These are phyloP conservation scores for Eimeria zaria DNA, from an alignment of 169 alveolate species.

Conservation along the genomic window DNA sequence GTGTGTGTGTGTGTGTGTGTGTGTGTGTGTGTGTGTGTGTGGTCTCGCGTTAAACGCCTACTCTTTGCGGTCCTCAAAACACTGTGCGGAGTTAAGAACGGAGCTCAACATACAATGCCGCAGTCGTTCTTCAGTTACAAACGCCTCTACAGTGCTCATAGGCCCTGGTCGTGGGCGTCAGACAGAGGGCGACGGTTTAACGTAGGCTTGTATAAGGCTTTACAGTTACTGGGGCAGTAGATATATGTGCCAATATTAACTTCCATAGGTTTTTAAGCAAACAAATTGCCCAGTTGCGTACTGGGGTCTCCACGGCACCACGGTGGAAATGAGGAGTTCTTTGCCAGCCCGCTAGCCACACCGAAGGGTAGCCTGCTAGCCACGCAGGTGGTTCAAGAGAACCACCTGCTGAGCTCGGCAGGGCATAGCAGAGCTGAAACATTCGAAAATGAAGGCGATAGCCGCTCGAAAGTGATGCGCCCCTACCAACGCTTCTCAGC, in stretches of 20 bases:
- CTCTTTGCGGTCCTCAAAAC: background rate
- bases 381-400: too few species aligned
- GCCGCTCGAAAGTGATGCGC: background rate
- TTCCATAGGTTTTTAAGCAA: background rate
- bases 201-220: background rate
- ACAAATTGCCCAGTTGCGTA: background rate
- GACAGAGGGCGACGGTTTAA: background rate
- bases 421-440: background rate
- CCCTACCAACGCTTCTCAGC: background rate
- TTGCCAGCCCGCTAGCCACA: background rate
- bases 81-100: background rate
- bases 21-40: background rate
- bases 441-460: background rate
- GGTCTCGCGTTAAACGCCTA: background rate
- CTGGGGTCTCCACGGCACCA: background rate
- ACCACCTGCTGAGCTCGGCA: background rate
- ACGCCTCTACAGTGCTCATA: background rate
- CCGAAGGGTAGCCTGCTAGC: background rate
- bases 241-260: background rate
- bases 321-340: background rate
- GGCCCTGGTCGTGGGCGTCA: background rate
- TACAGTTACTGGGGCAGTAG: background rate
- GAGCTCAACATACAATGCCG: background rate
- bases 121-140: background rate
- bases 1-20: background rate